Percentiles rank a stretch among this genome's conserved stretches.
phyloP scores from a whole-genome alignment of 2,329 filamentous ascomycete genomes.

The Cercospora zeae-maydis region DNA sequence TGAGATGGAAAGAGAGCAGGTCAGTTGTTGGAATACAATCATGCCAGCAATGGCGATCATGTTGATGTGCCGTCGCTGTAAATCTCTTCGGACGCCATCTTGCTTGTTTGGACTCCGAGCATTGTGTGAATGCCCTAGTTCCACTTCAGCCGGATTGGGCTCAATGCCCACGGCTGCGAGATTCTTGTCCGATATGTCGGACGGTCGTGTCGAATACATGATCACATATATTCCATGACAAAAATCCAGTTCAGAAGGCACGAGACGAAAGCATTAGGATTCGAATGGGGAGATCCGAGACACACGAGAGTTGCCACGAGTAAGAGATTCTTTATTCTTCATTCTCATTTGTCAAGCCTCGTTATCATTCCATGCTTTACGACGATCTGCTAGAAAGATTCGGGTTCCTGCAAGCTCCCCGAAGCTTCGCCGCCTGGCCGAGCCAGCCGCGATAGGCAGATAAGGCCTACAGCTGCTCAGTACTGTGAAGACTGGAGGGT shows the following conservation, averaged over 20 bases:
- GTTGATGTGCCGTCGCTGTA: slow-evolving; percentile 27
- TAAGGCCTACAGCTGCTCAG: neutral
- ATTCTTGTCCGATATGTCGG: neutral
- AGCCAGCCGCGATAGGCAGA: neutral
- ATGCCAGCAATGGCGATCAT: slow-evolving; percentile 30
- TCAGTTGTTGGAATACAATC: slow-evolving; percentile 11
- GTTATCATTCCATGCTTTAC: neutral
- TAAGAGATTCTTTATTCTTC: neutral
- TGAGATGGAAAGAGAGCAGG: neutral
- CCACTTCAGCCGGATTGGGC: neutral
- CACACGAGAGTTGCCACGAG: neutral
- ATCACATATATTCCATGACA: neutral
- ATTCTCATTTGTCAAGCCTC: neutral
- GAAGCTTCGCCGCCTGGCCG: neutral
- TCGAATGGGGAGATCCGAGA: neutral
- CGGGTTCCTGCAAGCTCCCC: neutral
- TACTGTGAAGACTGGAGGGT: neutral
- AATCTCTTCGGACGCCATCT: slow-evolving; percentile 14
- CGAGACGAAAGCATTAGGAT: neutral
- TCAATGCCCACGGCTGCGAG: slow-evolving; percentile 2
- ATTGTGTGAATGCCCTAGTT: slow-evolving; percentile 5
- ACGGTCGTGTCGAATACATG: neutral
- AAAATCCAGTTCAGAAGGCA: neutral
- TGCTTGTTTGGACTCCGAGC: neutral
- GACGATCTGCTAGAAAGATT: neutral